These are phyloP conservation scores for Ailanthus altissimus DNA, from an alignment of 345 rosid species.

Conservation along the genomic window DNA sequence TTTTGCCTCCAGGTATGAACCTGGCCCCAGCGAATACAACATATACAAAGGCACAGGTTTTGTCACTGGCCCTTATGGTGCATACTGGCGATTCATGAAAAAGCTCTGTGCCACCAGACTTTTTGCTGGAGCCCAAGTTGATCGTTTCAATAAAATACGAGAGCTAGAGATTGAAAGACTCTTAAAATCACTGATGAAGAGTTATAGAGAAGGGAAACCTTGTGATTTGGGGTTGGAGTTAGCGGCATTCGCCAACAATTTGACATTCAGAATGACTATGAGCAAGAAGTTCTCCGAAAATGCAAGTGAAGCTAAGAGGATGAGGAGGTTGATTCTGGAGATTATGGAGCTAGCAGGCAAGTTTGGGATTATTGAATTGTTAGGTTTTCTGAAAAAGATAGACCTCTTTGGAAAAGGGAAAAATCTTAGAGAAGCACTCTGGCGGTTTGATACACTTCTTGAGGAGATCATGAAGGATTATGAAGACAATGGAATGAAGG, in stretches of 20 bases:
- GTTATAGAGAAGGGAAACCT: slow-evolving; percentile 32
- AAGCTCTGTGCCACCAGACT: slow-evolving; percentile 65
- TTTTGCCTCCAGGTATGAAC: slow-evolving; percentile 57
- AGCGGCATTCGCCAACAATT: slow-evolving; percentile 45
- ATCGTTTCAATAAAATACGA: slow-evolving; percentile 48
- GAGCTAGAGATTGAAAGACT: slow-evolving; percentile 52
- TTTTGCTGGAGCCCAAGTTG: slow-evolving; percentile 53
- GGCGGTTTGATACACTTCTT: slow-evolving; percentile 36
- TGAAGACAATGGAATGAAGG: slow-evolving; percentile 22
- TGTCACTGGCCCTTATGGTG: slow-evolving; percentile 55
- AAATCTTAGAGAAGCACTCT: slow-evolving; percentile 28
- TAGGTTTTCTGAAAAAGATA: slow-evolving; percentile 38
- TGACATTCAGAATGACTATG: slow-evolving; percentile 59
- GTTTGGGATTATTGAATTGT: slow-evolving; percentile 43
- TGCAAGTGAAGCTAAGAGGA: slow-evolving; percentile 39
- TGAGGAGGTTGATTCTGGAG: slow-evolving; percentile 41
- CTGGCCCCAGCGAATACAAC: slow-evolving; percentile 52
- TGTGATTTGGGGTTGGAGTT: slow-evolving; percentile 57
- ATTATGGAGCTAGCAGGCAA: slow-evolving; percentile 36
- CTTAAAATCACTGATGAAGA: slow-evolving; percentile 32
- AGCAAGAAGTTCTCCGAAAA: slow-evolving; percentile 44
- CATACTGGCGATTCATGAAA: slow-evolving; percentile 73
- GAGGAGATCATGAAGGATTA: slow-evolving; percentile 44
- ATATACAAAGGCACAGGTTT: slow-evolving; percentile 59
- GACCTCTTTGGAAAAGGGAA: slow-evolving; percentile 49